Evolutionary conservation across 495 filamentous ascomycete genomes (phyloP).

Genomic region (Halenospora varia): DNA sequence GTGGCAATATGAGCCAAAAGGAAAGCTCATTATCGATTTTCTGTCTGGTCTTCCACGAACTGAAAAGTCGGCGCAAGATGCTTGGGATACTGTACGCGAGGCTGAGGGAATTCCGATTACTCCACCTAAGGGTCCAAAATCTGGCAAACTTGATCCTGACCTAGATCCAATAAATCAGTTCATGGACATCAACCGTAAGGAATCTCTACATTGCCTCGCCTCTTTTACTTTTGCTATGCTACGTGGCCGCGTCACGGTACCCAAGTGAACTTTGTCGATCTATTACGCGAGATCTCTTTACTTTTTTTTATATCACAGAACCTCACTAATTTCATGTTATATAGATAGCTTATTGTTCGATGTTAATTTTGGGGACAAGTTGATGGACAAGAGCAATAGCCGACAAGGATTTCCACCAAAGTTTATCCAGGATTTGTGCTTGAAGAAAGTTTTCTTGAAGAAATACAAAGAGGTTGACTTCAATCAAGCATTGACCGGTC

Average conservation of each 20-base stretch:
- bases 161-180: conserved; percentile 6
- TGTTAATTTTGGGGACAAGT: not conserved
- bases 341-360: conserved; percentile 6
- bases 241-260: too few species aligned
- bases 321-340: too few species aligned
- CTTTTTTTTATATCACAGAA: too few species aligned
- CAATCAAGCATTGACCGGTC: conserved; percentile 1
- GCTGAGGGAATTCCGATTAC: not conserved
- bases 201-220: not conserved
- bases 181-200: conserved; percentile 14
- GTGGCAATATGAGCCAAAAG: conserved; percentile 13
- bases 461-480: conserved; percentile 17
- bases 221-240: too few species aligned
- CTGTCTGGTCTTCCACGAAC: conserved; percentile 9
- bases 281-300: too few species aligned
- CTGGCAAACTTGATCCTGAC: too few species aligned
- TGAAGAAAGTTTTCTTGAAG: not conserved
- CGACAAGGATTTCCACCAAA: conserved; percentile 2
- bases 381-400: not conserved
- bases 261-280: too few species aligned
- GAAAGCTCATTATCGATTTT: conserved; percentile 13
- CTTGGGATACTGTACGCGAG: not conserved
- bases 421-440: not conserved
- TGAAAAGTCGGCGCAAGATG: not conserved
- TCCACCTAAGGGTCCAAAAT: not conserved